These are phyloP conservation scores for Brassica cretica DNA, from an alignment of 345 rosid species.

Conservation along the genomic window DNA sequence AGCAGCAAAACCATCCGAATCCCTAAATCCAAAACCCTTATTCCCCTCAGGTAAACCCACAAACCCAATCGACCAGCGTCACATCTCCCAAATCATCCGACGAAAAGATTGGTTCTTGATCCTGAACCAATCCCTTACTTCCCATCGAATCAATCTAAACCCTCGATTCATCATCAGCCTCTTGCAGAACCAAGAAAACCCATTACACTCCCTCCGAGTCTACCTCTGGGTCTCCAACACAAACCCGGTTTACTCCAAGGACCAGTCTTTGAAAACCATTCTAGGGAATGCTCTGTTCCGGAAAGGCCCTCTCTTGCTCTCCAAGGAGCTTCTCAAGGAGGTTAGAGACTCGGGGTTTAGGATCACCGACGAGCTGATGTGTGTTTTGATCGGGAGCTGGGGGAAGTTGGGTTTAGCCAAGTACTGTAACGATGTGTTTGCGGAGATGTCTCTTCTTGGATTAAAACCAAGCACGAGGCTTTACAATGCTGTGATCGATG, in stretches of 20 bases:
- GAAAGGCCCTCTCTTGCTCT: slow-evolving; percentile 74
- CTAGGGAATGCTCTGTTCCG: slow-evolving; percentile 52
- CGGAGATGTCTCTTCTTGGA: slow-evolving; percentile 78
- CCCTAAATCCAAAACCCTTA: background rate
- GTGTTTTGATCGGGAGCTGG: slow-evolving; percentile 83
- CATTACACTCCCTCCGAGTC: slow-evolving; percentile 56
- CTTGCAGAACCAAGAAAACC: slow-evolving; percentile 77
- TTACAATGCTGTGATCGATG: slow-evolving; percentile 82
- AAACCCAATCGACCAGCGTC: background rate
- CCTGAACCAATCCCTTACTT: slow-evolving; percentile 55
- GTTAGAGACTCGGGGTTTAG: slow-evolving; percentile 55
- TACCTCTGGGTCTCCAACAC: slow-evolving; percentile 74
- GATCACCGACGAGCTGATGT: slow-evolving; percentile 69
- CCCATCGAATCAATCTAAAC: slow-evolving; percentile 45
- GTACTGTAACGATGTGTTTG: slow-evolving; percentile 78
- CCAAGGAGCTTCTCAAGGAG: slow-evolving; percentile 66
- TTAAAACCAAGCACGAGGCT: slow-evolving; percentile 73
- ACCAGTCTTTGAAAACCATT: slow-evolving; percentile 57
- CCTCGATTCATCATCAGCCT: slow-evolving; percentile 60
- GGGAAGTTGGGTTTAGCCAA: slow-evolving; percentile 84
- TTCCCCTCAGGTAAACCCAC: background rate
- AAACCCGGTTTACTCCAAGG: slow-evolving; percentile 48
- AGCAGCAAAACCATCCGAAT: background rate
- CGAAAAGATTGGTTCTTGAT: slow-evolving; percentile 78
- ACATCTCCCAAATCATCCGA: background rate